Evolutionary conservation across 2,329 filamentous ascomycete genomes (phyloP).

Genomic region (Pseudogymnoascus sp.): DNA sequence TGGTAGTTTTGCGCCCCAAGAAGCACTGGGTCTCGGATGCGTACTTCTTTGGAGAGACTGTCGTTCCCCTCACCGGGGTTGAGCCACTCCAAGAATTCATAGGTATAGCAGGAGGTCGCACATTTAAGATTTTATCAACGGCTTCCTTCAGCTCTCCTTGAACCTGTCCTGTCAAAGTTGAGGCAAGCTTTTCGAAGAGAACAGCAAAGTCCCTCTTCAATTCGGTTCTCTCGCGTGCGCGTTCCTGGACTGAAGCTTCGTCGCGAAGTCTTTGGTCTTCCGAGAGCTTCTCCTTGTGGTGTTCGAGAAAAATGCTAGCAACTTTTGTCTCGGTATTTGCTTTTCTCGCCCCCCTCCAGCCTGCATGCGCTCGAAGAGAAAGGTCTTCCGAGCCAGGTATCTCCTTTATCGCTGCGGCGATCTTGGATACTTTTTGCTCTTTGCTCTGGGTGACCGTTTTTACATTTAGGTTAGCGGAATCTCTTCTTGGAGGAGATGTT

Average conservation of each 20-base stretch:
- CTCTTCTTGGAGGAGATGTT: background rate
- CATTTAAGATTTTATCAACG: background rate
- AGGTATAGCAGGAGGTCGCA: background rate
- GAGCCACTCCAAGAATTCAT: background rate
- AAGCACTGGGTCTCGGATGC: background rate
- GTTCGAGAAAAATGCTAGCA: background rate
- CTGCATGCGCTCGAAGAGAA: background rate
- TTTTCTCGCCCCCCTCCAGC: background rate
- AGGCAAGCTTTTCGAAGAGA: background rate
- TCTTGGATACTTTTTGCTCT: background rate
- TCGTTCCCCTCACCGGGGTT: background rate
- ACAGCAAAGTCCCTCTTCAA: background rate
- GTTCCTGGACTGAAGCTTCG: background rate
- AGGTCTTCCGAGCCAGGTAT: background rate
- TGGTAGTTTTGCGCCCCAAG: background rate
- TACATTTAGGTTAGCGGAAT: background rate
- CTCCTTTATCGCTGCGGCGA: background rate
- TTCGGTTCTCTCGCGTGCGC: background rate
- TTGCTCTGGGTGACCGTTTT: background rate
- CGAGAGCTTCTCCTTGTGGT: background rate
- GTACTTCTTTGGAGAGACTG: background rate
- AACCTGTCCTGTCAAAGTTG: background rate
- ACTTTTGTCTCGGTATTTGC: background rate
- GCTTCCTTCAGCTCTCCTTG: background rate
- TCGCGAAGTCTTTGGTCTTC: background rate